Conservation (phyloP, 1,284 basidiomycete species). For the Pseudozyma tsukubaensis region DNA sequence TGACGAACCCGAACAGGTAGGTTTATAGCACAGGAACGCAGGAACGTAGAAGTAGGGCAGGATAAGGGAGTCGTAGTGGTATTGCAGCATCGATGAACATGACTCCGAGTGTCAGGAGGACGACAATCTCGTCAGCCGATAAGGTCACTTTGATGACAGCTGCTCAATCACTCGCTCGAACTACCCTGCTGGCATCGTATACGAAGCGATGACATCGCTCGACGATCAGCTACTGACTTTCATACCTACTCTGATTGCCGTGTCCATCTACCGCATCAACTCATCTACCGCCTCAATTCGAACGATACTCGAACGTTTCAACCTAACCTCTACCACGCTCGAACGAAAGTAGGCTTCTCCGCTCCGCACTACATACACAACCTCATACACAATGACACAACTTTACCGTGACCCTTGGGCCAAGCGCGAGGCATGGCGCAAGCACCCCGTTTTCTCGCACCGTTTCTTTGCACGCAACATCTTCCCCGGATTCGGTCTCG, state of each 20-base stretch:
- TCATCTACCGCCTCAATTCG: no score
- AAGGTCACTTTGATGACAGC: no score
- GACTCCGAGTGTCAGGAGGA: no score
- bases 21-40: not conserved
- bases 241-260: not conserved
- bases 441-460: slow-evolving; percentile 67
- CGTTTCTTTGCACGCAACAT: slow-evolving; percentile 64
- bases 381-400: slow-evolving; percentile 46
- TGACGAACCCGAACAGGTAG: not conserved
- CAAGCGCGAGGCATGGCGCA: slow-evolving; percentile 68
- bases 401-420: slow-evolving; percentile 68
- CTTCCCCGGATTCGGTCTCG: slow-evolving; percentile 66
- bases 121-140: no score
- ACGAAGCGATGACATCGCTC: no score
- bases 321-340: not conserved
- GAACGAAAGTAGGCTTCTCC: not conserved
- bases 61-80: no score
- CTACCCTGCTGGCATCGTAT: no score
- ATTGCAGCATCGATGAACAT: no score
- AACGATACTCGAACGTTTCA: not conserved
- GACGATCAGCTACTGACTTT: not conserved
- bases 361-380: not conserved
- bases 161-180: no score
- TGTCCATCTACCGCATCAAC: no score
- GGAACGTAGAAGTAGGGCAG: not conserved